Evolutionary conservation across 331 rosid species (phyloP).

Genomic region (Malus hybrid): DNA sequence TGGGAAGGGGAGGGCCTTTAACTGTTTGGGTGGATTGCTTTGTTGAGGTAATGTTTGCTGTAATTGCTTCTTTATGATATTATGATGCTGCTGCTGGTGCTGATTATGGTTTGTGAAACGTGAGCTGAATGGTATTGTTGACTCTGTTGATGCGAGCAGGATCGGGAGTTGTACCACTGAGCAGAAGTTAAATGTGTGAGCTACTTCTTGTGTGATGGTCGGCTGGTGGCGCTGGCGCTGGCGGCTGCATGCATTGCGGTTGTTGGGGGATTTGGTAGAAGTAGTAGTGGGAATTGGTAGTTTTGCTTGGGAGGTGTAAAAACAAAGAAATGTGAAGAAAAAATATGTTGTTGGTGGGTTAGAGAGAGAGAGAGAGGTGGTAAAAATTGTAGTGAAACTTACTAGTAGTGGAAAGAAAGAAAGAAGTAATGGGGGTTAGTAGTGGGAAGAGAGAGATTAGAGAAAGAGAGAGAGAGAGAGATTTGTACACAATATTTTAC

Average conservation of each 20-base stretch:
- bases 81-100: not conserved
- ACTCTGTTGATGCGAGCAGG: not conserved
- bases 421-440: no score
- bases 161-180: not conserved
- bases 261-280: no score
- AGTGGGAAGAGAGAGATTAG: no score
- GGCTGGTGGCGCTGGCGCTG: not conserved
- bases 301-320: slow-evolving; percentile 10
- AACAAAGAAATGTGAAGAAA: not conserved
- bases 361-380: no score
- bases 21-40: not conserved
- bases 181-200: not conserved
- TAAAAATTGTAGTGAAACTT: not conserved
- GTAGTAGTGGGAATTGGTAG: not conserved
- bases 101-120: not conserved
- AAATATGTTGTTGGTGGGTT: not conserved
- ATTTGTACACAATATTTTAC: slow-evolving; percentile 14
- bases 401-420: not conserved
- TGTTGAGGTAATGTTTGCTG: not conserved
- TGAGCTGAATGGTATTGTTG: not conserved
- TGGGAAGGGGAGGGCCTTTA: not conserved
- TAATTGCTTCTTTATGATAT: not conserved
- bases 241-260: no score
- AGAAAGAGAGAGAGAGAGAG: no score
- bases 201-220: not conserved